Conservation (phyloP, 2,329 filamentous ascomycete species). For the Diaporthe caulivora region DNA sequence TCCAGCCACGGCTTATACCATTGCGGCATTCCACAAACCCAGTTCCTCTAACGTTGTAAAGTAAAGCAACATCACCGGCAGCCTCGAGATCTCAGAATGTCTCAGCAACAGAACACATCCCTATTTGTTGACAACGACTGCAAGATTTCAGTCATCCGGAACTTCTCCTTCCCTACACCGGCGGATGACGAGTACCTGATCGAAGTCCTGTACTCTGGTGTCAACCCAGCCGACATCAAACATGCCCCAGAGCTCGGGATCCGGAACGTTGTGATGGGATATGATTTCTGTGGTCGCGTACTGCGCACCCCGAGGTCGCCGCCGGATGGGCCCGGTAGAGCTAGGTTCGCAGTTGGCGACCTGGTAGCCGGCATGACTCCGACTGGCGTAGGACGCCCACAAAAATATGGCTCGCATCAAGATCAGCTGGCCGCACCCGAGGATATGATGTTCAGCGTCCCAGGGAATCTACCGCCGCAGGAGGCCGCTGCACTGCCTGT, state of each 20-base stretch:
- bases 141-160: slow-evolving; percentile 16
- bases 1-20: not conserved
- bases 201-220: slow-evolving; percentile 37
- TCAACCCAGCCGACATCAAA: slow-evolving; percentile 37
- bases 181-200: slow-evolving; percentile 33
- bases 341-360: not conserved
- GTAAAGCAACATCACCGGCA: not conserved
- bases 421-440: not conserved
- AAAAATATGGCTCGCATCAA: slow-evolving; percentile 9
- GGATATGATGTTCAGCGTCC: not conserved
- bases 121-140: slow-evolving; percentile 6
- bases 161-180: not conserved
- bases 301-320: not conserved
- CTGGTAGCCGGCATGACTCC: slow-evolving; percentile 16
- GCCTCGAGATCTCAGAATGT: not conserved
- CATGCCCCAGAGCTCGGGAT: slow-evolving; percentile 37
- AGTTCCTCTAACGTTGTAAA: not conserved
- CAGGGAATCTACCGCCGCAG: not conserved
- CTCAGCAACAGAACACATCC: not conserved
- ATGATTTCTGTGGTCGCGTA: slow-evolving; percentile 37
- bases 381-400: not conserved
- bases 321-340: not conserved
- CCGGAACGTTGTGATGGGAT: slow-evolving; percentile 33
- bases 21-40: not conserved
- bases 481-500: not conserved